Conservation (phyloP, 768 basidiomycete genomes). For the Termitomyces sp. region DNA sequence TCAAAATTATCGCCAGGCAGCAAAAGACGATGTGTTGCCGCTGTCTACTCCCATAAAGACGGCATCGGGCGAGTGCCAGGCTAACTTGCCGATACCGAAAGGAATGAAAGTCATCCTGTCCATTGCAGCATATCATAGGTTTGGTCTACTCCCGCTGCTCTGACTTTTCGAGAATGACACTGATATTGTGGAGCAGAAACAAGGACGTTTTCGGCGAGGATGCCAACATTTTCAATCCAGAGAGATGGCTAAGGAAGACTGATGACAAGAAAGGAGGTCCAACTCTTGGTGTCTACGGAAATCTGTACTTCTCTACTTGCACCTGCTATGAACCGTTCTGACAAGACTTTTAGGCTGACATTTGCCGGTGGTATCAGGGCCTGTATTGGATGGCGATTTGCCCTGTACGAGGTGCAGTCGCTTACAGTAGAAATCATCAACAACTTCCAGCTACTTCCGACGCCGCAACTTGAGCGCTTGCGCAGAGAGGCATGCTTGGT, state of each 20-base stretch:
- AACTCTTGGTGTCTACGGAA: constrained; percentile 42
- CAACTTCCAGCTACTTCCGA: constrained; percentile 52
- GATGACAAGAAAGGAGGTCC: constrained; percentile 34
- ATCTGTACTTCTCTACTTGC: constrained; percentile 31
- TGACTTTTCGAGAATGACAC: not conserved
- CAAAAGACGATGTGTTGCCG: constrained; percentile 53
- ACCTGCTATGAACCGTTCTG: not conserved
- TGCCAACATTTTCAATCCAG: constrained; percentile 49
- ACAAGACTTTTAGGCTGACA: constrained; percentile 32
- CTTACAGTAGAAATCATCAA: constrained; percentile 56
- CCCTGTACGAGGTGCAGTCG: constrained; percentile 51
- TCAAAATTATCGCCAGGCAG: constrained; percentile 48
- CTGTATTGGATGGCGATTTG: constrained; percentile 51
- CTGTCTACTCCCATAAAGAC: constrained; percentile 50
- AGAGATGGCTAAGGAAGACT: constrained; percentile 45
- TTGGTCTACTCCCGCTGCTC: not conserved
- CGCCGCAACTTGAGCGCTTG: constrained; percentile 34
- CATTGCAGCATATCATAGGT: constrained; percentile 55
- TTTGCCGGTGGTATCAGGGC: constrained; percentile 44
- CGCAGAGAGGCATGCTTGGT: constrained; percentile 43
- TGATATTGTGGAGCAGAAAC: constrained; percentile 27
- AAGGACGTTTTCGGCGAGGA: constrained; percentile 54
- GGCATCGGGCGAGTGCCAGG: constrained; percentile 37
- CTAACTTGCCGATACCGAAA: constrained; percentile 43
- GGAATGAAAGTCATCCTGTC: constrained; percentile 50